phyloP scores from a whole-genome alignment of 2,329 filamentous ascomycete genomes.

The Ophiostoma sp. region DNA sequence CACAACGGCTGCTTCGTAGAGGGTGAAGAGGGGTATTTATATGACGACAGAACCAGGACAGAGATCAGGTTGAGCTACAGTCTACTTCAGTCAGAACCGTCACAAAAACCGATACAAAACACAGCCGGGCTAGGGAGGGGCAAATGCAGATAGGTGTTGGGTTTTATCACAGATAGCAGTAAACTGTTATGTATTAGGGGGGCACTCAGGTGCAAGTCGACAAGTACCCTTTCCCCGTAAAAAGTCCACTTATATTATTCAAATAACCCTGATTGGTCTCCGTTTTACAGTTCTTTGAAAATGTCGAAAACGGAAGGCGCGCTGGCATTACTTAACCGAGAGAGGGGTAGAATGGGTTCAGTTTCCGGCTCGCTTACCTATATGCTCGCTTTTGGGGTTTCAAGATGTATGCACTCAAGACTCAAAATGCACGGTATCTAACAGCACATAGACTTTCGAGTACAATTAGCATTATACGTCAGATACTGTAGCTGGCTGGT shows the following conservation, averaged over 20 bases:
- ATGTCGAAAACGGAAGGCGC: not conserved
- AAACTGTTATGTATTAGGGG: not conserved
- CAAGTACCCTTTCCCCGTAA: not conserved
- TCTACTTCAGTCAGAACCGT: not conserved
- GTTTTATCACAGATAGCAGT: not conserved
- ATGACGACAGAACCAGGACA: not conserved
- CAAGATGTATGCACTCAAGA: not conserved
- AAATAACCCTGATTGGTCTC: not conserved
- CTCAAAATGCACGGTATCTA: not conserved
- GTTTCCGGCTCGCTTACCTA: not conserved
- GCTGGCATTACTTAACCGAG: not conserved
- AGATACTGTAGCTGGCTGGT: not conserved
- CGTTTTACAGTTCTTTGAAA: not conserved
- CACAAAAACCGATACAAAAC: constrained; percentile 10
- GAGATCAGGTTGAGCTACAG: not conserved
- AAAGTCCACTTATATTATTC: not conserved
- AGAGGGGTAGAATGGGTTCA: not conserved
- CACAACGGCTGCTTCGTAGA: not conserved
- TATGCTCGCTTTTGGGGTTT: not conserved
- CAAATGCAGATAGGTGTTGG: constrained; percentile 1
- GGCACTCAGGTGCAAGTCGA: not conserved
- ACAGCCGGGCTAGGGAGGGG: constrained; percentile 7
- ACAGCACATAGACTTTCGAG: not conserved
- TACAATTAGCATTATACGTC: not conserved
- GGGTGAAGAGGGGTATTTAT: constrained; percentile 6